Percentiles rank a stretch among this genome's conserved stretches.
Conservation (phyloP, 345 rosid species). For the Anacardium occidentale region DNA sequence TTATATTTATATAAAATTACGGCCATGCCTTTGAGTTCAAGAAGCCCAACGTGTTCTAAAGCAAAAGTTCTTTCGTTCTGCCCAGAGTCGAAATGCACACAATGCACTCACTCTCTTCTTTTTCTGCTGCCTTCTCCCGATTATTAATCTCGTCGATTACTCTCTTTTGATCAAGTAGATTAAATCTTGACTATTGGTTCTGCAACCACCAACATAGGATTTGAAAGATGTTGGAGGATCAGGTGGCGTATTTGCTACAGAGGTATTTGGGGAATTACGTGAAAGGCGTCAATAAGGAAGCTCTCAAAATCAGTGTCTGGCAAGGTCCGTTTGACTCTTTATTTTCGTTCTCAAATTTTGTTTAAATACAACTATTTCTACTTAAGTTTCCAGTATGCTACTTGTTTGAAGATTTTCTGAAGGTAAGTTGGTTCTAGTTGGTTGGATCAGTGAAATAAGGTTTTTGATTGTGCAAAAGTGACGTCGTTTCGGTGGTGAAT, state of each 20-base stretch:
- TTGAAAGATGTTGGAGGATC: conserved; percentile 93
- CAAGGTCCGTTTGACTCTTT: conserved; percentile 45
- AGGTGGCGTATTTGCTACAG: conserved; percentile 86
- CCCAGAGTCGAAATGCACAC: not conserved
- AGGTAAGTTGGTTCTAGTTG: too few relatives aligned
- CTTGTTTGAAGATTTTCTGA: too few relatives aligned
- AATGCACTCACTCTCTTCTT: not conserved
- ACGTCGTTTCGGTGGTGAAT: too few relatives aligned
- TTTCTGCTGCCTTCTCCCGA: not conserved
- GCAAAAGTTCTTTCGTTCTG: conserved; percentile 16
- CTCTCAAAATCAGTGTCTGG: conserved; percentile 98
- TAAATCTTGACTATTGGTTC: conserved; percentile 10
- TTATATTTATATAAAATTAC: too few relatives aligned
- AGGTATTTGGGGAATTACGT: conserved; percentile 89
- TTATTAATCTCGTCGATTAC: conserved; percentile 7
- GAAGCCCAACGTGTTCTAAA: conserved; percentile 38
- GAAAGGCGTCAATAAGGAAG: conserved; percentile 83
- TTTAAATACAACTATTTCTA: too few relatives aligned
- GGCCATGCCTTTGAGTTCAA: conserved; percentile 16
- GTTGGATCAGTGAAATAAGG: too few relatives aligned
- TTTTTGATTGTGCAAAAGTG: too few relatives aligned
- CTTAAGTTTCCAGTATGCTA: too few relatives aligned
- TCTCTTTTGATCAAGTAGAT: not conserved
- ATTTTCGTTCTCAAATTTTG: too few relatives aligned
- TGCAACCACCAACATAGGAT: conserved; percentile 15